Evolutionary conservation across 1,284 basidiomycete genomes (phyloP), one percentile per base, ranked within the genome.

Genomic region (Puccinia brachypodii): DNA sequence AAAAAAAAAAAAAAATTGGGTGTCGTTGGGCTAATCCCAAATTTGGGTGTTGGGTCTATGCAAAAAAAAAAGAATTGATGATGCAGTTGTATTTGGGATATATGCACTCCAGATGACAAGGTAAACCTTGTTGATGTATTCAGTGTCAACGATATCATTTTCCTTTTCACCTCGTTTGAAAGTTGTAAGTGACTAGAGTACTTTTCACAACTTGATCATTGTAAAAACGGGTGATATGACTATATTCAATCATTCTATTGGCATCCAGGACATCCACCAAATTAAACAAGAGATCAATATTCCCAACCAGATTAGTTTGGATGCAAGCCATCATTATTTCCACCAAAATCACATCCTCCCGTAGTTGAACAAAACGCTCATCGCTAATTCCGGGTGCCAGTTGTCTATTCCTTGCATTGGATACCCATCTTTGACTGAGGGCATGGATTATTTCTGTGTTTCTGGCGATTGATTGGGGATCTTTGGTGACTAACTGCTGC

Each of bases 261-360:
- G 93, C 92, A 42, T 92, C 92, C 88, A 93, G 98, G 58, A 95
- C 89, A 47, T 92, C 91, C 72, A 94, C 91, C 58, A 98, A 88
- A 81, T 97, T 94, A 86, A 98, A 95, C 53, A 98, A 88, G 2
- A 98, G 88, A 84, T 98, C 94, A 76, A 96, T 91, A 66, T 94
- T 92, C 56, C 91, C 91, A 38, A 91, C 89, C 84, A 92, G 89
- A 76, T 91, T 90, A 83, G 87, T 84, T 80, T 91, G 85, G 71
- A 89, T 86, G 83, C 87, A 87, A 14, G 85, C 90, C 85, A 91
- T 91, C 87, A 96, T 94, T 84, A 96, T 91, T 36, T 90, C 89
- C 64, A 94, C 87, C 84, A 94, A 90, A 76, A 93, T 87, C 25
- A 89, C 88, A 83, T 94, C 92, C 84, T 92, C 90, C 82, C 91